Evolutionary conservation across 2,329 filamentous ascomycete species (phyloP).

Genomic region (Monosporascus sp.): DNA sequence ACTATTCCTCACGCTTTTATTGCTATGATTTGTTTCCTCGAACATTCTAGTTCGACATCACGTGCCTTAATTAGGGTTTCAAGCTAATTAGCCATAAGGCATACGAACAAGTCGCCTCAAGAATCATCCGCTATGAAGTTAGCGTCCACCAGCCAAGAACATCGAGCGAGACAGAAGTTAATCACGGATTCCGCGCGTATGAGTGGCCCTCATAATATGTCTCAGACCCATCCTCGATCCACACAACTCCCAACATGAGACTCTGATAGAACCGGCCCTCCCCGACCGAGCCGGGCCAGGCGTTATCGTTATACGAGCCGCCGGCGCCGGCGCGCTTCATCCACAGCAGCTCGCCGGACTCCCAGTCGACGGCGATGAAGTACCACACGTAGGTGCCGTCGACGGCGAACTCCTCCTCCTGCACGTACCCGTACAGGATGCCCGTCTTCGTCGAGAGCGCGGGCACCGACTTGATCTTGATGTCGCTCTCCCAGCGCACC

Average conservation of each 20-base stretch:
- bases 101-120: no score
- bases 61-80: no score
- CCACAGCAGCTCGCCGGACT: not conserved
- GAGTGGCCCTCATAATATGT: no score
- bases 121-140: no score
- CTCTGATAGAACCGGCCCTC: constrained; percentile 1
- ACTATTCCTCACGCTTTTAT: no score
- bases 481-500: not conserved
- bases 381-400: not conserved
- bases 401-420: not conserved
- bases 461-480: not conserved
- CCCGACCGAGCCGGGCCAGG: not conserved
- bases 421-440: constrained; percentile 1
- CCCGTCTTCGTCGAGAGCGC: constrained; percentile 1
- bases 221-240: not conserved
- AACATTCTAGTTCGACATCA: no score
- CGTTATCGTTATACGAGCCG: not conserved
- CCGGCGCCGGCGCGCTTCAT: not conserved
- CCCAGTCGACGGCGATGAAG: not conserved
- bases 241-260: not conserved
- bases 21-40: no score
- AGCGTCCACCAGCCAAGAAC: no score
- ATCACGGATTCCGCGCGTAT: no score
- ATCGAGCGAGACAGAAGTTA: no score
- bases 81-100: no score